Base-by-base conservation (phyloP, 345 rosid species). In the Eutrema japonicum region DNA sequence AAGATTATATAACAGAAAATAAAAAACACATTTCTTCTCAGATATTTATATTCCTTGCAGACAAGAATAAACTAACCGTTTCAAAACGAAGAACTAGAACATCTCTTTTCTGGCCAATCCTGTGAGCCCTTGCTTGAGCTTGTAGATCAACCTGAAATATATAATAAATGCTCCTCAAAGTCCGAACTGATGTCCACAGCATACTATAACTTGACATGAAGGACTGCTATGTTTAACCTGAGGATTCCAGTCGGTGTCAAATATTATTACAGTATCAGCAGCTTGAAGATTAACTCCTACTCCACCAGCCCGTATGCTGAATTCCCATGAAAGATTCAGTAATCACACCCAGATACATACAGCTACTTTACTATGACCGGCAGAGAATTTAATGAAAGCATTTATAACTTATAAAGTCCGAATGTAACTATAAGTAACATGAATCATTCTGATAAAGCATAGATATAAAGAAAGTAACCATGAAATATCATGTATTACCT, bases 241-340 rank as follows among this genome's bases (percentile, higher is more conserved):
- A 73, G 98, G 98, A 78, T 92, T 92, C 98, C 98, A 92, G 73
- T 92, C 98, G 51, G 98, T 92, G 84, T 92, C 96, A 40, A 92
- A 92, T 80, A 92, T 82, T 72, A 92, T 90, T 52, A 92, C 98
- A 14, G 96, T 92, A 83, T 92, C 96, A 64, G 98, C 98, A 72
- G 96, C 96, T 74, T 92, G 98, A 82, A 92, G 96, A 86, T 92
- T 92, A 42, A 92, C 96, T 65, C 98, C 98, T 71, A 90, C 98
- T 54, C 96, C 98, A 75, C 98, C 98, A 79, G 98, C 98, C 45
- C 98, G 96, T 77, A 92, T 92, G 82, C 98, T 92, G 66, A 71
- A 79, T 51, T 59, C 74, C 75, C 83, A 71, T 49, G 35, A 61
- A 42, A 41, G 65, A 62, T 52, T 65, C 32, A 32, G 54, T 10